Percentiles rank a stretch among this genome's conserved stretches.
Evolutionary conservation across 805 yeast genomes (phyloP).

Genomic region (Wickerhamiella bombiphila): DNA sequence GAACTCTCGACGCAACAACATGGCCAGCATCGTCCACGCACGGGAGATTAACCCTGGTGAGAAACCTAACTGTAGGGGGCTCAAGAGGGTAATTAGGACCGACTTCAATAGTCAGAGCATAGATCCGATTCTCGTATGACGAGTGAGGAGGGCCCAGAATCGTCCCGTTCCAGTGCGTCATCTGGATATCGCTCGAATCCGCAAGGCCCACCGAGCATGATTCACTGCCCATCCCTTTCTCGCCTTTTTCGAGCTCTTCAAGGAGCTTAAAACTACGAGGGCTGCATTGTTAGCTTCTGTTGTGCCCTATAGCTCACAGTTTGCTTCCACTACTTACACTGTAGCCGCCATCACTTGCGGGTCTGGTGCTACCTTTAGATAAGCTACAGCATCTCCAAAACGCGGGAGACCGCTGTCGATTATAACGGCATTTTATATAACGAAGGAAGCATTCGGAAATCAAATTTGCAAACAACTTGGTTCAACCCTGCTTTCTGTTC

Average conservation of each 20-base stretch:
- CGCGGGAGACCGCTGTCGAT: too few relatives aligned
- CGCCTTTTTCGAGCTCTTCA: slow-evolving; percentile 96
- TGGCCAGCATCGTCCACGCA: slow-evolving; percentile 63
- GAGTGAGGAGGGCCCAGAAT: slow-evolving; percentile 93
- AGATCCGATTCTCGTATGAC: slow-evolving; percentile 83
- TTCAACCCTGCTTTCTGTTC: too few relatives aligned
- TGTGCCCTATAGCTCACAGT: too few relatives aligned
- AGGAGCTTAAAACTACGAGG: slow-evolving; percentile 91
- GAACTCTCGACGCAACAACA: slow-evolving; percentile 39
- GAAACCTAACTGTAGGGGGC: slow-evolving; percentile 73
- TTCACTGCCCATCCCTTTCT: slow-evolving; percentile 93
- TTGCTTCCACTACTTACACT: not conserved
- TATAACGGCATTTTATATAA: too few relatives aligned
- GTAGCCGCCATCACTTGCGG: not conserved
- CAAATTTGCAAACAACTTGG: too few relatives aligned
- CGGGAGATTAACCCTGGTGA: slow-evolving; percentile 77
- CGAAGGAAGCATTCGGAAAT: too few relatives aligned
- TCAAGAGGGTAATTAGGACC: slow-evolving; percentile 74
- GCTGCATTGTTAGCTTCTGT: too few relatives aligned
- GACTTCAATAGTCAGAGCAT: slow-evolving; percentile 66
- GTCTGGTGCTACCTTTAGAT: too few relatives aligned
- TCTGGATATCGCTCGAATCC: slow-evolving; percentile 77
- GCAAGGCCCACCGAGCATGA: slow-evolving; percentile 90
- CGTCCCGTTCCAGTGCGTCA: slow-evolving; percentile 97
- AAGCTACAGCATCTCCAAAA: too few relatives aligned